Percentiles rank a stretch among this genome's conserved stretches.
phyloP scores from a whole-genome alignment of 305 asterid species.

The Galium porrigens region DNA sequence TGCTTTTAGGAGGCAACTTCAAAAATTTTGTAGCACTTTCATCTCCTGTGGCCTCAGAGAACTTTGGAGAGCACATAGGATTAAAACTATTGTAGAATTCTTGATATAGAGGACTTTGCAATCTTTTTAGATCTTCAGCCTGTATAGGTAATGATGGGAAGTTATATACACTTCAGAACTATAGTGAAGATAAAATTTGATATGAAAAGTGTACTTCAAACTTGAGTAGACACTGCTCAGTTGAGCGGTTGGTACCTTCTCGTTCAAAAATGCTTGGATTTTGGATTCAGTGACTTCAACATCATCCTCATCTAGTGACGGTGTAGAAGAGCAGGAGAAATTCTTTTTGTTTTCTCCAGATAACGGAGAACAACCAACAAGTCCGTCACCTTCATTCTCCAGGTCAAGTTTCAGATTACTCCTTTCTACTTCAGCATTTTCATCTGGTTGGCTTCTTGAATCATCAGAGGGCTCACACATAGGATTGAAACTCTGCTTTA shows the following conservation, averaged over 20 bases:
- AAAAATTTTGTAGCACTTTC: slow-evolving; percentile 17
- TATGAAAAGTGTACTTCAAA: background rate
- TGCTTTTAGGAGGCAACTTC: slow-evolving; percentile 27
- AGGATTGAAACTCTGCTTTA: slow-evolving; percentile 20
- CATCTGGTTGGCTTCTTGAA: slow-evolving; percentile 11
- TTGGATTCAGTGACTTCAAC: slow-evolving; percentile 26
- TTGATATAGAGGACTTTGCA: slow-evolving; percentile 24
- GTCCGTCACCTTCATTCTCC: slow-evolving; percentile 7
- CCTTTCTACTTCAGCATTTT: slow-evolving; percentile 8
- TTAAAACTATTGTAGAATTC: slow-evolving; percentile 24
- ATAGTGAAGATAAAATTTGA: background rate
- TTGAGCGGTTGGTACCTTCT: slow-evolving; percentile 14
- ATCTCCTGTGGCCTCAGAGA: slow-evolving; percentile 13
- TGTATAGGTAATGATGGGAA: background rate
- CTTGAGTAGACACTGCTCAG: slow-evolving; percentile 1
- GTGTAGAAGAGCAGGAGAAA: slow-evolving; percentile 13
- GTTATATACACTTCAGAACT: background rate
- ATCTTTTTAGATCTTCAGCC: slow-evolving; percentile 22
- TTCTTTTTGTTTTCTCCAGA: slow-evolving; percentile 10
- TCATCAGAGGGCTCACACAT: slow-evolving; percentile 19
- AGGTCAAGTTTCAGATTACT: background rate
- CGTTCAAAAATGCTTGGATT: slow-evolving; percentile 23
- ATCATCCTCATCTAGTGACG: slow-evolving; percentile 21
- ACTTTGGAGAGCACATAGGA: slow-evolving; percentile 18
- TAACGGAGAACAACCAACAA: slow-evolving; percentile 7